A percentile compares a stretch with the other conserved stretches of the same genome.
Evolutionary conservation across 352 stramenopile genomes (phyloP).

Genomic region (Pythium aphanidermatum): DNA sequence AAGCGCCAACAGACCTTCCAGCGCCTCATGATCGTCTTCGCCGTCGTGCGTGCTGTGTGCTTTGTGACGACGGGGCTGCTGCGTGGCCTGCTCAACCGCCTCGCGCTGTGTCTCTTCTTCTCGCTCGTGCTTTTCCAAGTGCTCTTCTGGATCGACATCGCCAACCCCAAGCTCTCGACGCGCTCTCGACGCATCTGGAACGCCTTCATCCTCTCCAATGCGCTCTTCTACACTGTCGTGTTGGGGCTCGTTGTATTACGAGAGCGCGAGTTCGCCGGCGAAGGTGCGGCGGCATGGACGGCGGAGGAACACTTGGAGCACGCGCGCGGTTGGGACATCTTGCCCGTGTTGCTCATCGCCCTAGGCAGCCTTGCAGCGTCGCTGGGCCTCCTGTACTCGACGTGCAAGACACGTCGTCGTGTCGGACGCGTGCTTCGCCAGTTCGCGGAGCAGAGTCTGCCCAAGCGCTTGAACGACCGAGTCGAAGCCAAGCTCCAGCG

Average conservation of each 20-base stretch:
- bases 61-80: slow-evolving; percentile 30
- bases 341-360: slow-evolving; percentile 66
- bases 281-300: slow-evolving; percentile 6
- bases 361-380: slow-evolving; percentile 61
- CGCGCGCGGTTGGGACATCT: slow-evolving; percentile 21
- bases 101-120: slow-evolving; percentile 79
- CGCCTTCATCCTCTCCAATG: slow-evolving; percentile 62
- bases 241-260: slow-evolving; percentile 53
- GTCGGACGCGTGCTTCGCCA: slow-evolving; percentile 65
- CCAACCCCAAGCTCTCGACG: slow-evolving; percentile 68
- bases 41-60: slow-evolving; percentile 45
- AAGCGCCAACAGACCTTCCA: slow-evolving; percentile 65
- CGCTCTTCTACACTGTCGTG: slow-evolving; percentile 66
- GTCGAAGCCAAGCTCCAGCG: slow-evolving; percentile 69
- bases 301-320: slow-evolving; percentile 25
- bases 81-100: slow-evolving; percentile 61
- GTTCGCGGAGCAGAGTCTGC: slow-evolving; percentile 28
- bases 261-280: slow-evolving; percentile 6
- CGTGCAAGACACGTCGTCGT: slow-evolving; percentile 59
- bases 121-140: slow-evolving; percentile 83
- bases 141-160: slow-evolving; percentile 84
- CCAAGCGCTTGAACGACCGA: slow-evolving; percentile 41
- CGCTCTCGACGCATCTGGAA: slow-evolving; percentile 75
- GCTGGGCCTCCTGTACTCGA: slow-evolving; percentile 69
- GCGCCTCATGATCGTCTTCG: slow-evolving; percentile 59